A percentile compares a stretch with the other conserved stretches of the same genome.
Evolutionary conservation across 768 basidiomycete species (phyloP).

Genomic region (Leccinum pellstonianum): DNA sequence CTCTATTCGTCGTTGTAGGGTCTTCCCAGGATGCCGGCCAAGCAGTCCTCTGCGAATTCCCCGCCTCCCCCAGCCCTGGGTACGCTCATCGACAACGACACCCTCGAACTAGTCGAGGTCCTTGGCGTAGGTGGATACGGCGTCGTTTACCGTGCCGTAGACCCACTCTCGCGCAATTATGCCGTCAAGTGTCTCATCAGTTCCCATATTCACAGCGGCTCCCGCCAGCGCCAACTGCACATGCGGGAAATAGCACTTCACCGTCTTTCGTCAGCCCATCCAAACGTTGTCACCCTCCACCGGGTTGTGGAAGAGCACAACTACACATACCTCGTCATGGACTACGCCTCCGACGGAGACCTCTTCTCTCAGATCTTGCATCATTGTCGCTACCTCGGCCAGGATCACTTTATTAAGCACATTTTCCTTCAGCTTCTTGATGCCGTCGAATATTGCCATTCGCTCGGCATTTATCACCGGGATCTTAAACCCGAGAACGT

Average conservation of each 20-base stretch:
- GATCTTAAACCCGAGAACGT: conserved; percentile 98
- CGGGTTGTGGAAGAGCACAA: conserved; percentile 81
- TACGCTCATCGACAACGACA: conserved; percentile 77
- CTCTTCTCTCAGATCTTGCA: conserved; percentile 88
- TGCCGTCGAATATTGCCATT: conserved; percentile 91
- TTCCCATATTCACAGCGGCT: conserved; percentile 39
- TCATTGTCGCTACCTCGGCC: conserved; percentile 72
- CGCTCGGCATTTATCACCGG: conserved; percentile 89
- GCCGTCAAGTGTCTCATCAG: conserved; percentile 91
- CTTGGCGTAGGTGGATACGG: conserved; percentile 95
- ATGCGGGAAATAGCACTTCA: conserved; percentile 86
- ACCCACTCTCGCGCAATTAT: conserved; percentile 54
- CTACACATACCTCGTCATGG: conserved; percentile 90
- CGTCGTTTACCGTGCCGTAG: conserved; percentile 88
- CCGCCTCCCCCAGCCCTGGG: conserved; percentile 61
- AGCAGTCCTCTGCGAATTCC: conserved; percentile 34
- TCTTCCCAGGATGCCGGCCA: conserved; percentile 30
- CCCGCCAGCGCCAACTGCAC: conserved; percentile 72
- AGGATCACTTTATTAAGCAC: conserved; percentile 79
- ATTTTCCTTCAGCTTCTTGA: conserved; percentile 94
- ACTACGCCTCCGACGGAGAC: conserved; percentile 88
- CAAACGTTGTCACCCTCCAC: conserved; percentile 84
- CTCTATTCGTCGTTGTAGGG: conserved; percentile 17
- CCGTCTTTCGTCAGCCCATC: conserved; percentile 69
- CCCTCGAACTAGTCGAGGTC: conserved; percentile 80